A percentile compares a stretch with the other conserved stretches of the same genome.
Evolutionary conservation across 2,329 filamentous ascomycete genomes (phyloP).

Genomic region (Talaromyces sp.): DNA sequence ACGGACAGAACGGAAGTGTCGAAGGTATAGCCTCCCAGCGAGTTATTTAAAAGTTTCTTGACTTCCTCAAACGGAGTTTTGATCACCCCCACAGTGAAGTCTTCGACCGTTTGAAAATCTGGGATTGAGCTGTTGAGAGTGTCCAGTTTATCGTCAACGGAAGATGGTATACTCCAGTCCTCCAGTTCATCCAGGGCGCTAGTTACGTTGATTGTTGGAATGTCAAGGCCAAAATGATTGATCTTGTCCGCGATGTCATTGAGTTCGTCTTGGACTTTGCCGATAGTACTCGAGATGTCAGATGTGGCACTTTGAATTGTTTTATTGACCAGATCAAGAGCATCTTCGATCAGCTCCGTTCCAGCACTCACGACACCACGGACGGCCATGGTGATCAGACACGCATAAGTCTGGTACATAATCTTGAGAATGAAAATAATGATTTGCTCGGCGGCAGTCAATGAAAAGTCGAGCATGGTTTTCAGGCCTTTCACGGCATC

Average conservation of each 20-base stretch:
- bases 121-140: conserved; percentile 79
- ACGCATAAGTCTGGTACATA: conserved; percentile 86
- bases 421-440: conserved; percentile 92
- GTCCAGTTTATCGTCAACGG: conserved; percentile 69
- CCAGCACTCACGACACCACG: conserved; percentile 76
- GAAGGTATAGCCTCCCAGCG: conserved; percentile 74
- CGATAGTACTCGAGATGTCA: conserved; percentile 47
- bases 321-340: conserved; percentile 63
- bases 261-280: conserved; percentile 58
- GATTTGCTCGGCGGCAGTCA: conserved; percentile 83
- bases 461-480: conserved; percentile 72
- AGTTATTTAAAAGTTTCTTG: conserved; percentile 70
- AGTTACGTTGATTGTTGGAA: conserved; percentile 67
- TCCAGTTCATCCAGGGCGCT: conserved; percentile 67
- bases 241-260: conserved; percentile 58
- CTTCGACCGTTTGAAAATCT: conserved; percentile 79
- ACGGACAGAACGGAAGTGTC: conserved; percentile 78
- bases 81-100: conserved; percentile 75
- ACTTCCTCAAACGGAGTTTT: conserved; percentile 79
- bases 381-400: conserved; percentile 81
- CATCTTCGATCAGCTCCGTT: conserved; percentile 62
- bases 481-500: conserved; percentile 79
- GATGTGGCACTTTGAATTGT: conserved; percentile 50
- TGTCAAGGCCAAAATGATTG: conserved; percentile 51
- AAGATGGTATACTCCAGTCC: conserved; percentile 67